Conservation (phyloP, 176 grass and related monocot species). For the Luzula sylvatica region DNA sequence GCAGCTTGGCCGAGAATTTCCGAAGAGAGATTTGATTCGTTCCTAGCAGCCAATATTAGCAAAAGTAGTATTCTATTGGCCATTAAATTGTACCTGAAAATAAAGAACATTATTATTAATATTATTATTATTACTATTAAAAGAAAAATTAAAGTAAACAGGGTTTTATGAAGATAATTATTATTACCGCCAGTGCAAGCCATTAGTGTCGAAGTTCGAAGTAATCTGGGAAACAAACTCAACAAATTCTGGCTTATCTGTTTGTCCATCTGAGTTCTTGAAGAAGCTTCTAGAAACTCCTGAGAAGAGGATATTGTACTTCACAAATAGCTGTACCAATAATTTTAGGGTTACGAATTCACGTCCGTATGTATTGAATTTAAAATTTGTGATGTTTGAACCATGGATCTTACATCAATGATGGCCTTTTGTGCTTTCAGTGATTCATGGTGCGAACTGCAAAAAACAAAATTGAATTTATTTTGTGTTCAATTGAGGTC, state of each 20-base stretch:
- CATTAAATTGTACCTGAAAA: conserved; percentile 97
- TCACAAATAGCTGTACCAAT: conserved; percentile 70
- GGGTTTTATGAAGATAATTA: too few species aligned
- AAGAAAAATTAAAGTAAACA: conserved; percentile 12
- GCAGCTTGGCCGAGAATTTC: conserved; percentile 58
- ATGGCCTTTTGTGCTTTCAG: conserved; percentile 91
- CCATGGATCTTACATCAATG: conserved; percentile 53
- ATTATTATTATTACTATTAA: too few species aligned
- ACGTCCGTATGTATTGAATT: neutral
- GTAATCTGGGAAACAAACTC: conserved; percentile 77
- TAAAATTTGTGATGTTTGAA: conserved; percentile 10
- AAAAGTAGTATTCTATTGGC: conserved; percentile 88
- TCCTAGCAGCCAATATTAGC: conserved; percentile 77
- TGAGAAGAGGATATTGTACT: conserved; percentile 88
- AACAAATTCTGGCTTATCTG: conserved; percentile 40
- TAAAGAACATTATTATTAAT: neutral
- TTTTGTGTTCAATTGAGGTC: neutral
- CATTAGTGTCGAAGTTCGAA: conserved; percentile 66
- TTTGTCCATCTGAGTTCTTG: conserved; percentile 39
- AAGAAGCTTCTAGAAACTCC: conserved; percentile 89
- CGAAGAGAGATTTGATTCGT: conserved; percentile 59
- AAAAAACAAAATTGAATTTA: conserved; percentile 18
- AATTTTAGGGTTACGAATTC: conserved; percentile 17
- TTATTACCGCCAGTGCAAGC: conserved; percentile 90
- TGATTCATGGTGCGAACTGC: conserved; percentile 84